A percentile compares a stretch with the other conserved stretches of the same genome.
Conservation (phyloP, 2,329 filamentous ascomycete species). For the Balansia obtecta region DNA sequence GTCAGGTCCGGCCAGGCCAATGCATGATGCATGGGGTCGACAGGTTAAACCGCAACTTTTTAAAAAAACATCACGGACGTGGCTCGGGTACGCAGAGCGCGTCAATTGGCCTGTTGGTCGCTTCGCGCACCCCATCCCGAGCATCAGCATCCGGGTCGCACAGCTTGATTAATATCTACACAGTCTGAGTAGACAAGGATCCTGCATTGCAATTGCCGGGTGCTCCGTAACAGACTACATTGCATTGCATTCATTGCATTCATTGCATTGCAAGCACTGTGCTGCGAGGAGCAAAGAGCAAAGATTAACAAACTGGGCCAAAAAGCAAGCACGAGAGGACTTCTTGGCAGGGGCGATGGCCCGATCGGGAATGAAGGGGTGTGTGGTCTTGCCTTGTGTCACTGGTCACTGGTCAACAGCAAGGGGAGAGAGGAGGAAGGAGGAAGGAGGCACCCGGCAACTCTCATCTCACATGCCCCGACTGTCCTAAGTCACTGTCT, state of each 20-base stretch:
- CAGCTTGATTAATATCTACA: neutral
- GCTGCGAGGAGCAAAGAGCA: too few species aligned
- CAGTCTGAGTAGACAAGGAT: neutral
- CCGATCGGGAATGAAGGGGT: slow-evolving; percentile 3
- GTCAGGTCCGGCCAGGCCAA: too few species aligned
- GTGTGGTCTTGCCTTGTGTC: neutral
- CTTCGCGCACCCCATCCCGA: neutral
- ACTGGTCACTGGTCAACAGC: neutral
- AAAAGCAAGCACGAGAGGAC: neutral
- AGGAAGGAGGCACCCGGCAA: neutral
- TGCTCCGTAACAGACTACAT: too few species aligned
- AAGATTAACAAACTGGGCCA: neutral
- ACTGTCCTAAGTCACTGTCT: too few species aligned
- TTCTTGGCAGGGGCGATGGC: neutral
- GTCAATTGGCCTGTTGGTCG: slow-evolving; percentile 1
- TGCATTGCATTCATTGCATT: neutral
- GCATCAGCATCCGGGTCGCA: slow-evolving; percentile 1
- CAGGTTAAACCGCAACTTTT: too few species aligned
- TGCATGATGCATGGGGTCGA: too few species aligned
- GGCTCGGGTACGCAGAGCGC: neutral
- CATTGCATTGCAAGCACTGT: slow-evolving; percentile 1
- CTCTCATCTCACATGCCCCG: too few species aligned
- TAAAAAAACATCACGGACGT: too few species aligned
- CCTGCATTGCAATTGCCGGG: slow-evolving; percentile 2
- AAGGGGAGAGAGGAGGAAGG: neutral